Evolutionary conservation across 352 stramenopile genomes (phyloP).

Genomic region (Phytophthora tubulina): DNA sequence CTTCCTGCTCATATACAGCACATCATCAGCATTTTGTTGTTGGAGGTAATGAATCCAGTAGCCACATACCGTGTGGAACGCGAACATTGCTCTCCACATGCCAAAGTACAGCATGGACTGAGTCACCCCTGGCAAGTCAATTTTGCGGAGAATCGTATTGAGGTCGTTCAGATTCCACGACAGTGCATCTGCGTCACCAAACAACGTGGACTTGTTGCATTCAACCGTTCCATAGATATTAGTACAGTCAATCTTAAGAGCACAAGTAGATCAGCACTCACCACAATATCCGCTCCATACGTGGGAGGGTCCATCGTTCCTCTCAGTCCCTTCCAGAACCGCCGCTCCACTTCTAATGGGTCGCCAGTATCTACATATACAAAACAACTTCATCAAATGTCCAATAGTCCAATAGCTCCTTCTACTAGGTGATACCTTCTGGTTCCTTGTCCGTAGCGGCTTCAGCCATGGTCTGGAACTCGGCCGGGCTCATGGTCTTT

Average conservation of each 20-base stretch:
- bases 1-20: constrained; percentile 62
- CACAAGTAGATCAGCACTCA: constrained; percentile 28
- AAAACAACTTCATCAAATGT: constrained; percentile 1
- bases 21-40: neutral
- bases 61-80: constrained; percentile 85
- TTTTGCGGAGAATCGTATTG: constrained; percentile 86
- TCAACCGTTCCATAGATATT: constrained; percentile 3
- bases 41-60: neutral
- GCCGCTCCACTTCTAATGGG: constrained; percentile 71
- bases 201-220: constrained; percentile 74
- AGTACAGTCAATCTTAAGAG: neutral
- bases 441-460: constrained; percentile 42
- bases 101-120: constrained; percentile 95
- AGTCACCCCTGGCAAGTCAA: constrained; percentile 89
- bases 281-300: constrained; percentile 93
- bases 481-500: constrained; percentile 68
- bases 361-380: constrained; percentile 42
- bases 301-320: constrained; percentile 89
- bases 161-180: constrained; percentile 92
- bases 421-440: constrained; percentile 23
- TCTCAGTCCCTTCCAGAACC: constrained; percentile 91
- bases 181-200: constrained; percentile 68
- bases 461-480: constrained; percentile 70
- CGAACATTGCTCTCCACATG: constrained; percentile 95
- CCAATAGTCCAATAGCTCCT: neutral